These are phyloP conservation scores for Bifiguratus adelaidae DNA, from an alignment of 192 early-diverging fungal species.

Conservation along the genomic window DNA sequence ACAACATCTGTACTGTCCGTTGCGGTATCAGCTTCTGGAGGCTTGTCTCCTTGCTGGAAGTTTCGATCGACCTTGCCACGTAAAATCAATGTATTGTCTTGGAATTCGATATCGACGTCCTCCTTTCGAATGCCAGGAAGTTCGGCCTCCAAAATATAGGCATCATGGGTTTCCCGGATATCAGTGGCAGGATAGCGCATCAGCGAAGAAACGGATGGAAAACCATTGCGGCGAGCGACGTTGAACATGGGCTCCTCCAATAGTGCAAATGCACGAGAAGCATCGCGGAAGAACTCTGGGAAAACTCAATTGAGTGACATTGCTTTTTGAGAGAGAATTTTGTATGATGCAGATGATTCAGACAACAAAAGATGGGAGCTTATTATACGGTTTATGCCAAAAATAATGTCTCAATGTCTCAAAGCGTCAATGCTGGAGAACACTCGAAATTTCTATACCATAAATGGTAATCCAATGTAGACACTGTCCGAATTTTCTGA, in stretches of 20 bases:
- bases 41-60: background rate
- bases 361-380: no score
- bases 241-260: constrained; percentile 19
- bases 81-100: constrained; percentile 17
- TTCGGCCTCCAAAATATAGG: constrained; percentile 24
- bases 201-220: background rate
- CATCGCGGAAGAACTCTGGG: constrained; percentile 13
- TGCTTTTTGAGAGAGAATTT: no score
- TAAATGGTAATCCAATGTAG: background rate
- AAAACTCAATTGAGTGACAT: constrained; percentile 14
- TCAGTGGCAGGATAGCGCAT: constrained; percentile 15
- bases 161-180: constrained; percentile 13
- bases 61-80: constrained; percentile 14
- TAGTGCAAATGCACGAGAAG: constrained; percentile 12
- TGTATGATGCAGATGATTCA: background rate
- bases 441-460: constrained; percentile 7
- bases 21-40: background rate
- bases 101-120: constrained; percentile 19
- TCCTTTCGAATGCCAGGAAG: constrained; percentile 24
- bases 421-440: no score
- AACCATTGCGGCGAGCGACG: constrained; percentile 6
- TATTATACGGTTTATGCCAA: no score
- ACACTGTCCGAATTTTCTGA: constrained; percentile 2
- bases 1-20: background rate
- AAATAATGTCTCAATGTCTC: no score